Base-by-base conservation (phyloP, 2,329 filamentous ascomycete genomes). In the Aspergillus calidoustus region DNA sequence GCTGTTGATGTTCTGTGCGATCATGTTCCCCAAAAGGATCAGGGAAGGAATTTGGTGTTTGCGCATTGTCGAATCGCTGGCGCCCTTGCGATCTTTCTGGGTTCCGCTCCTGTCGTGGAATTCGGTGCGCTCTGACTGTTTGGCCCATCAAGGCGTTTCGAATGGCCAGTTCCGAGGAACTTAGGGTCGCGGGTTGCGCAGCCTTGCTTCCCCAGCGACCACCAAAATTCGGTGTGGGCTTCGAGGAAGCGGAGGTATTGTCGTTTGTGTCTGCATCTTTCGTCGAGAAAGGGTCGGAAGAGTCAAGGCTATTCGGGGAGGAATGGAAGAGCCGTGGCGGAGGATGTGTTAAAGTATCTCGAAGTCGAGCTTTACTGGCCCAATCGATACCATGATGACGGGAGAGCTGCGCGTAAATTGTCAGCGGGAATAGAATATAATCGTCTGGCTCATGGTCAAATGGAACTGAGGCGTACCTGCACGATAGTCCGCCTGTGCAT, bases 371-470 rank as follows among this genome's bases (percentile, higher is more conserved):
- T 59, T 74, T 70, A 68, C 74, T 75, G 57, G 74, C 73, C 68
- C 77, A 71, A 67, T 79, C 77, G 69, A 78, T 64, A 64, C 73
- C 72, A 62, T 75, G 72, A 67, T 72, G 72, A 64, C 75, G 76
- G 58, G 76, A 72, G 55, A 80, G 66, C 77, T 78, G 63, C 28
- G 54, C 41, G 49, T 38, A 47, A 15, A 54, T 34, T 41, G 55
- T 43, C 13, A 50, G 47, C 22, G 44, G 19, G 13, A n/a, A 1
- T 25, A 13, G 44, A n/a, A 31, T 5, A 19, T 3, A 30, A 3
- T 8, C 4, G 19, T 38, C 34, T 28, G 19, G 19, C 28, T 11
- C 19, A 11, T 9, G 15, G 38, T 28, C 49, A 53, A 23, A 51
- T 4, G 15, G 34, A 49, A 19, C 19, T 19, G 19, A 54, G n/a